Evolutionary conservation across 2,329 filamentous ascomycete genomes (phyloP), one percentile per base, ranked within the genome.

Genomic region (Cladophialophora exuberans): DNA sequence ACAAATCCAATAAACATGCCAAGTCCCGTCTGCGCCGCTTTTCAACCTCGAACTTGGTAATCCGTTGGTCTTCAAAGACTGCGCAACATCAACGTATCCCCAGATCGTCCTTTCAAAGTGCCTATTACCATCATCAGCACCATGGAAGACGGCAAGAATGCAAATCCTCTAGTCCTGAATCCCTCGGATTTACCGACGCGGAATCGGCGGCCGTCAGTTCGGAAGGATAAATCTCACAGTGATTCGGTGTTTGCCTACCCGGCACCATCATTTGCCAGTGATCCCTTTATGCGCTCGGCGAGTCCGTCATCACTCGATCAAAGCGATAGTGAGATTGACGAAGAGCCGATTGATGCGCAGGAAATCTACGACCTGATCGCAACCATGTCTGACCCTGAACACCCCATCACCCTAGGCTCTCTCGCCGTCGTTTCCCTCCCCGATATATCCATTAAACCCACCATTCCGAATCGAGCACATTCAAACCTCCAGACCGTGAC

Each of bases 301-400:
- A 59, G 70, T 67, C 44, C 70, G 71, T 20, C 71, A 68, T 72
- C 72, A 6, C 69, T 70, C 31, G 69, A 70, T 5, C 72, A 73
- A 28, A 70, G 67, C n/a, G 72, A 72, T 43, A 76, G 71, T 45
- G 76, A 83, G 46, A 83, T 85, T 54, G 83, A 86, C 55, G 80
- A 84, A 44, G 92, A 97, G 65, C 88, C 89, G 54, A 96, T 99
- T 64, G 94, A 99, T 69, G 90, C 95, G 71, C 94, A 97, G 72
- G 94, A 99, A 73, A 93, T 99, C 36, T 99, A 93, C 70, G 91
- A 99, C 76, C 82, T 99, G 58, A 94, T 99, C 66, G 90, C 91
- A 61, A 88, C 89, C 64, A 97, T 99, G 67, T 93, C 90, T 20
- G 94, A 99, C 72, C 94, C 94, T 1, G 94, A 99, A 75, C 94